Conservation (phyloP, 2,329 filamentous ascomycete species). For the Zarea fungicola region DNA sequence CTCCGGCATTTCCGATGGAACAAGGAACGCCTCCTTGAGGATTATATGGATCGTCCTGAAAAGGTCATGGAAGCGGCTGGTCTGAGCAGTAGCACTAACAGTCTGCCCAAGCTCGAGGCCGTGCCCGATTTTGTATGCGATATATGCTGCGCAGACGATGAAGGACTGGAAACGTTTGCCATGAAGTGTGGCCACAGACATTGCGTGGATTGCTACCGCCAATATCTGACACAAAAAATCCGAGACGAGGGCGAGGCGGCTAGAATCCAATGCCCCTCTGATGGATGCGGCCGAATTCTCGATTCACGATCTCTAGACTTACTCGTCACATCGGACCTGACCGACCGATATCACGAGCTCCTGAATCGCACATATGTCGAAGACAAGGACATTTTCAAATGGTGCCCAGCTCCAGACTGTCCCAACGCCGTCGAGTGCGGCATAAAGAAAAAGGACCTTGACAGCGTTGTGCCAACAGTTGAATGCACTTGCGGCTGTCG, state of each 20-base stretch:
- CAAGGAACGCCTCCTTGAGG: constrained; percentile 88
- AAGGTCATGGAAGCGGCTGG: constrained; percentile 81
- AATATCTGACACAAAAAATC: constrained; percentile 91
- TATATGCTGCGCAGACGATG: constrained; percentile 90
- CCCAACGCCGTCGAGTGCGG: constrained; percentile 85
- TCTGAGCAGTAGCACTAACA: constrained; percentile 59
- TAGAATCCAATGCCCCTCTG: constrained; percentile 86
- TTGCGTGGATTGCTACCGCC: constrained; percentile 85
- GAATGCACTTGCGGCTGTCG: constrained; percentile 76
- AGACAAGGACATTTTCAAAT: constrained; percentile 91
- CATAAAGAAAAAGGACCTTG: constrained; percentile 82
- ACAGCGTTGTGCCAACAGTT: constrained; percentile 83
- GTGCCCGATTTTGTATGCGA: constrained; percentile 81
- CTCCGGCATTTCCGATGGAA: constrained; percentile 92
- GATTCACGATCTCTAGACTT: constrained; percentile 84
- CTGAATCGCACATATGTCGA: constrained; percentile 94
- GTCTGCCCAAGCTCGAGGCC: constrained; percentile 62
- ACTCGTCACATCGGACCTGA: constrained; percentile 56
- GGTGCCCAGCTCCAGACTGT: constrained; percentile 98
- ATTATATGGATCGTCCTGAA: constrained; percentile 87
- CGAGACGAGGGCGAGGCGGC: constrained; percentile 92
- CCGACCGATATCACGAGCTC: constrained; percentile 69
- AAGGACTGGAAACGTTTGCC: constrained; percentile 74
- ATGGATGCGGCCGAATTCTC: constrained; percentile 82
- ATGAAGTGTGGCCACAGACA: constrained; percentile 95